These are phyloP conservation scores for Xylaria bambusicola DNA, from an alignment of 495 filamentous ascomycete species.

Conservation along the genomic window DNA sequence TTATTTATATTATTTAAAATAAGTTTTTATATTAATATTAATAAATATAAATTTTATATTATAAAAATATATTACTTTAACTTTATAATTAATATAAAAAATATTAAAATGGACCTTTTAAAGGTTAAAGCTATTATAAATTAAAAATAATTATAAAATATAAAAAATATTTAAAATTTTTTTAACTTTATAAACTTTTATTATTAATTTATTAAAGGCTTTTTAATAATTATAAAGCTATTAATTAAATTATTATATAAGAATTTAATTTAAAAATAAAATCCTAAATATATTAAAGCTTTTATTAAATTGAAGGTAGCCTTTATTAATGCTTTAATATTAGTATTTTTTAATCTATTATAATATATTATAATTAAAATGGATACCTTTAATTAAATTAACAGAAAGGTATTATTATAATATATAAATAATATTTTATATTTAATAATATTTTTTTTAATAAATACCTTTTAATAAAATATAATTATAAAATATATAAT, in stretches of 20 bases:
- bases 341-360: too few relatives aligned
- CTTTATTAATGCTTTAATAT: not conserved
- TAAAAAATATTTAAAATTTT: too few relatives aligned
- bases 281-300: too few relatives aligned
- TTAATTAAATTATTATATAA: not conserved
- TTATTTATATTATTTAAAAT: too few relatives aligned
- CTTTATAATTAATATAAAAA: not conserved
- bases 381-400: too few relatives aligned
- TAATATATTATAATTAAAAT: too few relatives aligned
- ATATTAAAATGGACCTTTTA: too few relatives aligned
- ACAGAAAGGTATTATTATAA: not conserved
- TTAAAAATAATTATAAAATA: too few relatives aligned
- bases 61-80: not conserved
- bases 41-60: constrained; percentile 1
- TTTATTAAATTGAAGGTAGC: not conserved
- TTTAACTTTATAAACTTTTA: too few relatives aligned
- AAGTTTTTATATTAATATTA: not conserved
- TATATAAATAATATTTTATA: not conserved
- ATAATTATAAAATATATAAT: too few relatives aligned
- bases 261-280: not conserved
- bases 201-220: too few relatives aligned
- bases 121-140: too few relatives aligned
- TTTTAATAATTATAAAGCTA: not conserved
- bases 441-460: not conserved
- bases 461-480: not conserved